These are phyloP conservation scores for Leccinum longicurvipes DNA, from an alignment of 768 basidiomycete species.

Conservation along the genomic window DNA sequence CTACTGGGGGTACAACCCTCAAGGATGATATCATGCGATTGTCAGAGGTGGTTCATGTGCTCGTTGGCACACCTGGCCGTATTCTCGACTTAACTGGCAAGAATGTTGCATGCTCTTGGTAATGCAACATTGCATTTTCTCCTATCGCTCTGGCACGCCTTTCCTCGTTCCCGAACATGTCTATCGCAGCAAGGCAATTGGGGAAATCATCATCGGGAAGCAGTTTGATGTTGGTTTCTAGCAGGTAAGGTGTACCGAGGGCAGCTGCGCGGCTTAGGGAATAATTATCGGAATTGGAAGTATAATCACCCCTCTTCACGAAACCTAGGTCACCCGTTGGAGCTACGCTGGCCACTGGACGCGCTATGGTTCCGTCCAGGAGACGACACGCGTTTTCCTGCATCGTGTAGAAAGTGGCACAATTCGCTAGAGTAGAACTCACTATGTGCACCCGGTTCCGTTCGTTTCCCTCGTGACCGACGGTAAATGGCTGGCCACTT, in stretches of 20 bases:
- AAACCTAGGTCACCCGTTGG: background rate
- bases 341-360: background rate
- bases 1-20: conserved; percentile 95
- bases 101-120: conserved; percentile 63
- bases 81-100: conserved; percentile 95
- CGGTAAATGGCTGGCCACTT: conserved; percentile 61
- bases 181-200: conserved; percentile 25
- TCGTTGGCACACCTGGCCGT: conserved; percentile 95
- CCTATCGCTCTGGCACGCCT: conserved; percentile 35
- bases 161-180: conserved; percentile 44
- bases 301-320: conserved; percentile 3
- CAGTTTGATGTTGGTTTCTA: conserved; percentile 51
- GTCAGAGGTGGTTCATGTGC: conserved; percentile 86
- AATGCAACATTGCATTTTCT: conserved; percentile 32
- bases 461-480: conserved; percentile 53
- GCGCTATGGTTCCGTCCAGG: conserved; percentile 35
- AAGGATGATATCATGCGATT: conserved; percentile 97
- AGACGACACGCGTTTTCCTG: conserved; percentile 47
- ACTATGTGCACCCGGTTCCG: conserved; percentile 61
- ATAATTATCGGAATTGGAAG: background rate
- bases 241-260: conserved; percentile 41
- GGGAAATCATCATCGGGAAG: conserved; percentile 34
- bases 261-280: conserved; percentile 38
- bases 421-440: conserved; percentile 23
- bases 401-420: background rate